Base-by-base conservation (phyloP, 2,329 filamentous ascomycete species). In the Penicillium sp. region DNA sequence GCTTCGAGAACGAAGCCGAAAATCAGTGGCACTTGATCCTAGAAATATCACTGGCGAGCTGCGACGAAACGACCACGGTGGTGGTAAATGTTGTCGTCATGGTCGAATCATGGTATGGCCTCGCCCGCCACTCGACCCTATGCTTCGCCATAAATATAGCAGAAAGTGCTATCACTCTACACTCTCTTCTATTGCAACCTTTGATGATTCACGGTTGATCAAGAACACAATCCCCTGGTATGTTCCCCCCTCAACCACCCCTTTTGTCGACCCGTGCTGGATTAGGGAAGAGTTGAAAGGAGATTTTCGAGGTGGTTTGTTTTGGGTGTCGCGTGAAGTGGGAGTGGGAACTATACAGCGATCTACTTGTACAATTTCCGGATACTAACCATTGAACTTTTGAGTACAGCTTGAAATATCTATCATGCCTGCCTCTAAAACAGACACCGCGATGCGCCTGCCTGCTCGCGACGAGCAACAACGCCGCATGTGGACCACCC, bases 11-110 rank as follows among this genome's bases (percentile, higher is more conserved):
- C 20, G 35, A 25, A 20, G 45, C 2, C 38, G 58, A 61, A 63
- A 61, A 63, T 53, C 20, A 43, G 63, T 68, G 65, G 65, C 60
- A 63, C 60, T 14, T 14, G 47, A 14, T 25, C 17, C 28, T 34
- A 43, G 56, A 52, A 28, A 31, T 22, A 57, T 50, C 39, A 45
- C 22, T 62, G 59, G 61, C 57, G 58, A 34, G 66, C 22, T 65
- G 56, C 59, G 59, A 62, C 60, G 62, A 58, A 63, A 56, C 14
- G 34, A 39, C 56, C 49, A 59, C 38, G 56, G 58, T 63, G 56
- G 43, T 64, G 64, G 54, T 64, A 52, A 66, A 63, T 69, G 58
- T 65, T 52, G 52, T 69, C 72, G 71, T 74, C 72, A 74, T 73
- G 43, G 57, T 60, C 59, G 48, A 62, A 65, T 72, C 72, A 73